phyloP scores from a whole-genome alignment of 2,329 filamentous ascomycete genomes.

The Beauveria australis region DNA sequence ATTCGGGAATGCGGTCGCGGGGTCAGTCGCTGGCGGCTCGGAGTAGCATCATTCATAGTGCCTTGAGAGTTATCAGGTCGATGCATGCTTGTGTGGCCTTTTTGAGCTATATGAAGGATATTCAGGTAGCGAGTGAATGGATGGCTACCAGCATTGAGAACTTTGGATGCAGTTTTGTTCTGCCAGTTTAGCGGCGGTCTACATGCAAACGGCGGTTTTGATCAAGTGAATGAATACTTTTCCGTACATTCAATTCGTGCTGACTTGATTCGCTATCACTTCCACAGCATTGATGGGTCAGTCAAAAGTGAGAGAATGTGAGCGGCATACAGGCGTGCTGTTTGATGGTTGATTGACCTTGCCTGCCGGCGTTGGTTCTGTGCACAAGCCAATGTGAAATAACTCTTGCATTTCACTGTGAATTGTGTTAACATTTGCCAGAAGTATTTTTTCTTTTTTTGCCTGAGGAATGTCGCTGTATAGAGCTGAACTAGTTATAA shows the following conservation, averaged over 20 bases:
- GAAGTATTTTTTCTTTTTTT: neutral
- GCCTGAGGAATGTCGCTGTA: neutral
- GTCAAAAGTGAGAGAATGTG: neutral
- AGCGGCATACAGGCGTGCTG: neutral
- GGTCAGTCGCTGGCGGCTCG: neutral
- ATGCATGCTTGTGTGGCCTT: too few relatives aligned
- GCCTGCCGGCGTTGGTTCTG: neutral
- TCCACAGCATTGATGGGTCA: conserved; percentile 14
- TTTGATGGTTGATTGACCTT: neutral
- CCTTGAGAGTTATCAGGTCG: too few relatives aligned
- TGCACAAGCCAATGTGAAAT: neutral
- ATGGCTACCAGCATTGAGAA: neutral
- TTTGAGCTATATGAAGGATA: neutral
- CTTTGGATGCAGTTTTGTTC: neutral
- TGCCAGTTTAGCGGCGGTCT: neutral
- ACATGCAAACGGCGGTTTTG: neutral
- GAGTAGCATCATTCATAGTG: neutral
- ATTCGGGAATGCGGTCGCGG: conserved; percentile 10
- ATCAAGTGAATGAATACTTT: neutral
- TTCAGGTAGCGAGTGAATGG: neutral
- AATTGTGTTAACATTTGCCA: neutral
- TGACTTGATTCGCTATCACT: neutral
- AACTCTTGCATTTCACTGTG: neutral
- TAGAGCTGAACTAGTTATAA: conserved; percentile 2
- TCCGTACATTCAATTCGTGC: neutral